A percentile compares a stretch with the other conserved stretches of the same genome.
Evolutionary conservation across 169 alveolate species (phyloP).

Genomic region (Plasmodium blacklocki): DNA sequence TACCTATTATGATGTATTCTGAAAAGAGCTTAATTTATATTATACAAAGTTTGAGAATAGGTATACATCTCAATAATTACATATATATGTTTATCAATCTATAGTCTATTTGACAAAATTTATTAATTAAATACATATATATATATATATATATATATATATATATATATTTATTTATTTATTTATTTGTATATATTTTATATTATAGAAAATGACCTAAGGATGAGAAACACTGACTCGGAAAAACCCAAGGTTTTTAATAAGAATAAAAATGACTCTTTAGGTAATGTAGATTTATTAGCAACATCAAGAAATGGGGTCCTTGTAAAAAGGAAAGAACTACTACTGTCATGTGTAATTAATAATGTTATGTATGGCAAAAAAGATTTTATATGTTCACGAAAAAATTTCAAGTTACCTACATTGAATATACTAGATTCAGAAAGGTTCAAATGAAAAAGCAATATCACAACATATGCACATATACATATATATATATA

Average conservation of each 20-base stretch:
- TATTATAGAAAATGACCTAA: slow-evolving; percentile 45
- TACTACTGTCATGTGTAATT: slow-evolving; percentile 52
- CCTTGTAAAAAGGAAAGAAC: slow-evolving; percentile 59
- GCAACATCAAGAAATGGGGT: slow-evolving; percentile 69
- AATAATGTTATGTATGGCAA: slow-evolving; percentile 66
- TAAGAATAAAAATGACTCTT: slow-evolving; percentile 67
- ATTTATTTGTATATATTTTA: neutral
- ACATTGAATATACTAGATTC: slow-evolving; percentile 68
- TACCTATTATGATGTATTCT: slow-evolving; percentile 74
- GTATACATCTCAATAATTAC: slow-evolving; percentile 15
- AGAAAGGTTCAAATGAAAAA: slow-evolving; percentile 33
- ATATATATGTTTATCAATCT: neutral
- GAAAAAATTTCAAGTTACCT: slow-evolving; percentile 27
- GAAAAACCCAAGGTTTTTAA: slow-evolving; percentile 73
- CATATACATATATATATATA: slow-evolving; percentile 1
- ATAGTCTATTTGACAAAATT: too few relatives aligned
- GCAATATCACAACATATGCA: neutral
- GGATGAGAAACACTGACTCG: slow-evolving; percentile 22
- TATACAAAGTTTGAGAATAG: slow-evolving; percentile 74
- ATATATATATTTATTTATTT: neutral
- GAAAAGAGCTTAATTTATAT: slow-evolving; percentile 74
- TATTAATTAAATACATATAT: neutral
- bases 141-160: neutral
- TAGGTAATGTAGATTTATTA: slow-evolving; percentile 67
- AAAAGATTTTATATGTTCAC: slow-evolving; percentile 21